These are phyloP conservation scores for Talaromyces nanjingensis DNA, from an alignment of 495 filamentous ascomycete genomes.

Conservation along the genomic window DNA sequence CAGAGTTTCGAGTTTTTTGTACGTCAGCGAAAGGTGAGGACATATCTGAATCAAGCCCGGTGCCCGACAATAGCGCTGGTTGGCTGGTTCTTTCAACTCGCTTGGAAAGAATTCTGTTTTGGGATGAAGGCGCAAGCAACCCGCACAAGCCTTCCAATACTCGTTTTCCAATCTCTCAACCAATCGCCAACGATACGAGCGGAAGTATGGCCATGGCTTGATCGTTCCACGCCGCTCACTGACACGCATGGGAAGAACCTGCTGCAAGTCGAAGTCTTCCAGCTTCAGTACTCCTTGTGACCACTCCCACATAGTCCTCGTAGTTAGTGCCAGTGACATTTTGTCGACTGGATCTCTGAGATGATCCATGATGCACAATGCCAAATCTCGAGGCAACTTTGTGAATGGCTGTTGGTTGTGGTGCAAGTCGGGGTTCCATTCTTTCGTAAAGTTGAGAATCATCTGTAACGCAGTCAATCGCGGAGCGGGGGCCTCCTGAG, in stretches of 20 bases:
- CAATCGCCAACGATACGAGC: constrained; percentile 4
- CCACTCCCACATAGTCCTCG: neutral
- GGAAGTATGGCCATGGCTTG: neutral
- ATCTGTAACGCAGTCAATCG: neutral
- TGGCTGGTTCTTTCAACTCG: neutral
- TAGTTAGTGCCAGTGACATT: neutral
- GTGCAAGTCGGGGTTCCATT: neutral
- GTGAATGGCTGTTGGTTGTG: neutral
- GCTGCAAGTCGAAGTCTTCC: neutral
- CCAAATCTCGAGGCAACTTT: neutral
- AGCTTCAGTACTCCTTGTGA: neutral
- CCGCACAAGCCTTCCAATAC: constrained; percentile 12
- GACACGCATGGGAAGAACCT: neutral
- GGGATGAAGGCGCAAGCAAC: constrained; percentile 19
- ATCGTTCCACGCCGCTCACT: neutral
- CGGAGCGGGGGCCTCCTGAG: neutral
- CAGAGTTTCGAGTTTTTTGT: neutral
- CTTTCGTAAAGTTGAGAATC: neutral
- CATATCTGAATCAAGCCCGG: constrained; percentile 4
- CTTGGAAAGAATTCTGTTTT: neutral
- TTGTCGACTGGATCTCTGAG: neutral
- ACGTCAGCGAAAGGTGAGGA: neutral
- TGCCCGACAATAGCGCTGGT: neutral
- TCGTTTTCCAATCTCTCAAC: constrained; percentile 10
- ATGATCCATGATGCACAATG: neutral